Conservation (phyloP, 2,329 filamentous ascomycete species). For the Penicillium janthinellum region DNA sequence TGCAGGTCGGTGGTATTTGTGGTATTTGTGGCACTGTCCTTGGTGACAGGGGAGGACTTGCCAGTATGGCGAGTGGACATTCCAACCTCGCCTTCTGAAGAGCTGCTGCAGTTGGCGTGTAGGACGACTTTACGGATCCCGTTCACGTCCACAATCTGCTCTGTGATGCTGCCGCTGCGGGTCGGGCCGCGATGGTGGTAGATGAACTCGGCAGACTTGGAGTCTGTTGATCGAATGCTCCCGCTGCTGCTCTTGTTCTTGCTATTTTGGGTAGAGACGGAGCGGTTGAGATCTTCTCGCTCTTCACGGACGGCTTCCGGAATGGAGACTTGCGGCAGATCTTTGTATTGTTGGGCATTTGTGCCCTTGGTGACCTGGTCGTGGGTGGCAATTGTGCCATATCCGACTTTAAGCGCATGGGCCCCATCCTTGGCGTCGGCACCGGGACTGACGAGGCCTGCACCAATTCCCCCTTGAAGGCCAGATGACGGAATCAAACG, state of each 20-base stretch:
- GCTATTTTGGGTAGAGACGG: constrained; percentile 13
- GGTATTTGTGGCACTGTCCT: constrained; percentile 2
- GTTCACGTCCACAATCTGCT: constrained; percentile 73
- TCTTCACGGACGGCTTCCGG: constrained; percentile 37
- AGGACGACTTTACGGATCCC: constrained; percentile 76
- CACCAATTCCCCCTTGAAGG: constrained; percentile 56
- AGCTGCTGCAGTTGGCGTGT: constrained; percentile 64
- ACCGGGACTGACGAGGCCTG: constrained; percentile 56
- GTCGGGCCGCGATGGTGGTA: constrained; percentile 54
- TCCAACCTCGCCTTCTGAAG: constrained; percentile 41
- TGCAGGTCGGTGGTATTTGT: constrained; percentile 3
- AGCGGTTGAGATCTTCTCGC: constrained; percentile 27
- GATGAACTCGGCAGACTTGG: constrained; percentile 21
- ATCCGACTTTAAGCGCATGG: constrained; percentile 60
- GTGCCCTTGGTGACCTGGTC: constrained; percentile 31
- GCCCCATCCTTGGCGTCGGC: constrained; percentile 66
- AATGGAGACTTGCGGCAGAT: constrained; percentile 32
- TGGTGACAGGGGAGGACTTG: constrained; percentile 7
- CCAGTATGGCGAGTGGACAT: constrained; percentile 15
- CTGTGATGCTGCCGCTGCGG: constrained; percentile 75
- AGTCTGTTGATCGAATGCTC: constrained; percentile 29
- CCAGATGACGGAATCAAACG: constrained; percentile 35
- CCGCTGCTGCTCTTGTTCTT: constrained; percentile 25
- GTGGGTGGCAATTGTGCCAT: constrained; percentile 50
- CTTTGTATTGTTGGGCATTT: constrained; percentile 25